Base-by-base conservation (phyloP, 805 yeast species). In the Wickerhamomyces tratensis region DNA sequence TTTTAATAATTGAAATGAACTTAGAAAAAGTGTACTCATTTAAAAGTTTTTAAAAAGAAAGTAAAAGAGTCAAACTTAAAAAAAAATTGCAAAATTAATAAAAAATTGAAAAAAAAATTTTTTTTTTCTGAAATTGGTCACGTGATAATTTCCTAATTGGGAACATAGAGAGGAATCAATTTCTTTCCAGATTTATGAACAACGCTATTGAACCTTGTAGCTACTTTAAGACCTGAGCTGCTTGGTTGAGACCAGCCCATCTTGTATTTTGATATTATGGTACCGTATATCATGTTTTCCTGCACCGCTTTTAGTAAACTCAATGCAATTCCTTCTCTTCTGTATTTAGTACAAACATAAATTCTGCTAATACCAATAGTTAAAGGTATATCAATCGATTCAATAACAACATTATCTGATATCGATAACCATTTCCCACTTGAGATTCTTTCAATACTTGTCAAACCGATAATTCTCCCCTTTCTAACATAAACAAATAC, bases 191-290 rank as follows among this genome's bases (percentile, higher is more conserved):
- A 61, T 43, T 68, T 71, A 53, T 81, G 86, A 27, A 44, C 57
- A 1, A 71, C 74, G 0, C 82, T 78, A 52, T 77, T 79, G 52
- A 75, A 81, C 30, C 54, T 60, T 33, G 56, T 57, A 0, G 88
- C 86, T 31, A 82, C 63, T 43, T 69, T 67, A 2, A 78, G 77
- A 0, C 91, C 91, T 44, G 71, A 68, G 40, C 68, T 73, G 44
- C 84, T 77, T 0, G 89, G 88, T 55, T 82, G 91, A 37, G 86
- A 78, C 76, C 86, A 82, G 1, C 79, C 84, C 15, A 82, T 56
- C 45, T 75, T 69, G 13, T 46, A 49, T 43, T 59, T 70, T 2
- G 60, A 58, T 12, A 80, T 49, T 0, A 25, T 40, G 43, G 71
- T 52, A 0, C 86, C 86, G 51, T 74, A 75, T 1, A 79, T 59